These are phyloP conservation scores for Erysimum cheiranthoides DNA, from an alignment of 345 rosid genomes.

Conservation along the genomic window DNA sequence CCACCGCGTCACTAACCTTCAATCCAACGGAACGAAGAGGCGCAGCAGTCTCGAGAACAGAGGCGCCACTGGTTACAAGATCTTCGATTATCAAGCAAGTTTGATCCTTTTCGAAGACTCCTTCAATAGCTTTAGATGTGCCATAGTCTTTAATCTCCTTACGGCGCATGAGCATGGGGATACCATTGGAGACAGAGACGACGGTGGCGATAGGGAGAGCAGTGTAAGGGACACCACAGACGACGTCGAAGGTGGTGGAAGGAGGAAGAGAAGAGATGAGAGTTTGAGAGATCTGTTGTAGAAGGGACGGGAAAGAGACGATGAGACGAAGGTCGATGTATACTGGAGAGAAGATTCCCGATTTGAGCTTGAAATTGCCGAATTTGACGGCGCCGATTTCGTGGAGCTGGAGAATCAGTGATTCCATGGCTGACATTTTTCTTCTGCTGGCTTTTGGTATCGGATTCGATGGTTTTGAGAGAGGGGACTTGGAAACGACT, in stretches of 20 bases:
- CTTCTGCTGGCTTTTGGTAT: conserved; percentile 3
- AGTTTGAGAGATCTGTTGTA: conserved; percentile 72
- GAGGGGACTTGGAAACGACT: conserved; percentile 13
- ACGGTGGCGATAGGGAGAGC: conserved; percentile 93
- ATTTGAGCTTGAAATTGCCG: conserved; percentile 87
- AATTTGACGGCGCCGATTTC: conserved; percentile 93
- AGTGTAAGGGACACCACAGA: conserved; percentile 97
- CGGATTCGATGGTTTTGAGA: conserved; percentile 37
- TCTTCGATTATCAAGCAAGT: conserved; percentile 81
- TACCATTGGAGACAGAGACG: conserved; percentile 64
- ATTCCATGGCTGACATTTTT: conserved; percentile 64
- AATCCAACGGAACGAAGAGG: conserved; percentile 84
- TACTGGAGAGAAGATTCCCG: conserved; percentile 88
- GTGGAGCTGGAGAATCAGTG: conserved; percentile 82
- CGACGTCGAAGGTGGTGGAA: conserved; percentile 58
- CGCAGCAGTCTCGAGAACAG: conserved; percentile 88
- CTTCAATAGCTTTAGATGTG: conserved; percentile 86
- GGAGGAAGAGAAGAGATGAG: conserved; percentile 71
- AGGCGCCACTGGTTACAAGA: conserved; percentile 87
- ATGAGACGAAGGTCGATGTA: conserved; percentile 97
- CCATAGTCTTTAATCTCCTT: conserved; percentile 92
- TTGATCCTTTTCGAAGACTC: conserved; percentile 60
- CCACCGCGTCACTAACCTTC: conserved; percentile 85
- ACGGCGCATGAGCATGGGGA: conserved; percentile 95
- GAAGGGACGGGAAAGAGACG: conserved; percentile 81